Percentiles rank a stretch among this genome's conserved stretches.
These are phyloP conservation scores for Malassezia equina DNA, from an alignment of 1,284 basidiomycete species.

Conservation along the genomic window DNA sequence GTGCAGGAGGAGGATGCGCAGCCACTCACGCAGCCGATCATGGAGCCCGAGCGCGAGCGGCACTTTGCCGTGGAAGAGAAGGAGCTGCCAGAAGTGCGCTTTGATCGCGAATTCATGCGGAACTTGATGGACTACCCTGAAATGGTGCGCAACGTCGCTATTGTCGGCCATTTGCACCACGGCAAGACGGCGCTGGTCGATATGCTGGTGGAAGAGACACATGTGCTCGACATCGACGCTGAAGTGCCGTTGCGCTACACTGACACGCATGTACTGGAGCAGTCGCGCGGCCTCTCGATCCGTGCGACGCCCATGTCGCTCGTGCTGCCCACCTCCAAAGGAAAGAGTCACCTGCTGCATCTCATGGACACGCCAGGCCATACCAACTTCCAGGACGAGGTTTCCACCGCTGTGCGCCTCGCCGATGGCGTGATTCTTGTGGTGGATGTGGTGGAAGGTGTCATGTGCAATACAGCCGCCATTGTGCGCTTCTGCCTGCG, in stretches of 20 bases:
- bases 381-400: constrained; percentile 89
- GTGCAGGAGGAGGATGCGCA: constrained; percentile 98
- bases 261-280: constrained; percentile 80
- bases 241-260: constrained; percentile 65
- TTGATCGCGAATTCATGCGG: constrained; percentile 65
- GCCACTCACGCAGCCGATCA: constrained; percentile 84
- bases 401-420: constrained; percentile 72
- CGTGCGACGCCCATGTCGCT: constrained; percentile 95
- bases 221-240: constrained; percentile 60
- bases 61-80: constrained; percentile 59
- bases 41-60: constrained; percentile 92
- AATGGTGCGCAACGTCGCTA: constrained; percentile 61
- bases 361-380: constrained; percentile 96
- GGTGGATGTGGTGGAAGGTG: constrained; percentile 44
- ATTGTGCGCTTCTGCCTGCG: constrained; percentile 37
- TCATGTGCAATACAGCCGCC: constrained; percentile 39
- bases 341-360: constrained; percentile 88
- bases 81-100: constrained; percentile 36
- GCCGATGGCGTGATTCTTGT: constrained; percentile 90
- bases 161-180: constrained; percentile 78
- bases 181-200: constrained; percentile 95
- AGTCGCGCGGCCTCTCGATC: constrained; percentile 81
- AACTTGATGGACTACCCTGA: constrained; percentile 85
- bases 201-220: constrained; percentile 93
- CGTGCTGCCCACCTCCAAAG: constrained; percentile 70